Conservation (phyloP, 108 stramenopile genomes). For the Nitzschia putrida region DNA sequence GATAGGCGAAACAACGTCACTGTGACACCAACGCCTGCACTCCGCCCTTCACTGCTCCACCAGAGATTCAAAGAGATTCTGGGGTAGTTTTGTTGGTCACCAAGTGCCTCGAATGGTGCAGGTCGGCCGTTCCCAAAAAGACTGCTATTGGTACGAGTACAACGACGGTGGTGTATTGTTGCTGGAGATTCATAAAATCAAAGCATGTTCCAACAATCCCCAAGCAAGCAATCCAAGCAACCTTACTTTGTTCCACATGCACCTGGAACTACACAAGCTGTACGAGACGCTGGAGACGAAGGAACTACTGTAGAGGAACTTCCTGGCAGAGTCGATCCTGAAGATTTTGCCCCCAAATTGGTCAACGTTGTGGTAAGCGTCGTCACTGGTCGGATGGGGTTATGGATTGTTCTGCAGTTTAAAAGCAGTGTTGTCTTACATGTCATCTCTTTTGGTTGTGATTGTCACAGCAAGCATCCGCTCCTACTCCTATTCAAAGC, state of each 20-base stretch:
- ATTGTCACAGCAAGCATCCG: not conserved
- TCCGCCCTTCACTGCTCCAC: no score
- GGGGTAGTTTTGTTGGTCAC: no score
- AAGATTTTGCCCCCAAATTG: conserved; percentile 24
- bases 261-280: conserved; percentile 22
- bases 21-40: no score
- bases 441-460: not conserved
- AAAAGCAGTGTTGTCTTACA: not conserved
- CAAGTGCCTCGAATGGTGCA: no score
- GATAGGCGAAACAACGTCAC: no score
- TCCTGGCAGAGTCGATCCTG: conserved; percentile 11
- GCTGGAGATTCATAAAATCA: no score
- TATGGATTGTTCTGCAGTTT: not conserved
- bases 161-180: no score
- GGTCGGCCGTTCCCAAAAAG: no score
- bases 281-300: conserved; percentile 32
- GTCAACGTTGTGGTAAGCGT: conserved; percentile 16
- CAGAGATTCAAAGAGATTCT: no score
- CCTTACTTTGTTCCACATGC: conserved; percentile 29
- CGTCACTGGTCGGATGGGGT: not conserved
- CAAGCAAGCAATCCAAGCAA: not conserved
- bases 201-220: no score
- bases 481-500: not conserved
- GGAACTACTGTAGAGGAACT: conserved; percentile 25
- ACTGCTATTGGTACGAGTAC: no score